A percentile compares a stretch with the other conserved stretches of the same genome.
phyloP scores from a whole-genome alignment of 1,284 basidiomycete species.

The Trichosporon sp. region DNA sequence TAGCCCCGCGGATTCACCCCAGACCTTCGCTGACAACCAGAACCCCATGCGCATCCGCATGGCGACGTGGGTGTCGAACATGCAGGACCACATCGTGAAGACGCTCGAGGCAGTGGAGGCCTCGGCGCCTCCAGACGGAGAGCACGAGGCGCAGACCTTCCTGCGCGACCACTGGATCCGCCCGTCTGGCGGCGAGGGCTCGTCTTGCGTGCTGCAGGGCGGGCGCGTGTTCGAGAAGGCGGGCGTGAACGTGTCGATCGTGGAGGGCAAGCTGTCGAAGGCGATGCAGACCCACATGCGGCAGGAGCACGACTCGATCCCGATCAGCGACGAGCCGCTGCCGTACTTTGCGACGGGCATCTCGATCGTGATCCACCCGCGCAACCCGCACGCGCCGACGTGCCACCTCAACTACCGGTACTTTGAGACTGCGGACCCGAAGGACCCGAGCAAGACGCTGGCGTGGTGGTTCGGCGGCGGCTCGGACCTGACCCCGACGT shows the following conservation, averaged over 20 bases:
- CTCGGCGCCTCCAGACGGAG: slow-evolving; percentile 45
- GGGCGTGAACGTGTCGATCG: slow-evolving; percentile 91
- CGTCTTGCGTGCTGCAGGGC: slow-evolving; percentile 78
- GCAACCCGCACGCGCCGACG: slow-evolving; percentile 86
- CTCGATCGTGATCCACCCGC: slow-evolving; percentile 87
- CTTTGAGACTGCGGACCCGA: slow-evolving; percentile 76
- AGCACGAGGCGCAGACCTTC: slow-evolving; percentile 57
- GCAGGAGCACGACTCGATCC: slow-evolving; percentile 70
- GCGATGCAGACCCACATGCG: slow-evolving; percentile 90
- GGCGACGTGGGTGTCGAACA: slow-evolving; percentile 68
- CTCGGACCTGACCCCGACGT: slow-evolving; percentile 91
- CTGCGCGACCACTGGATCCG: slow-evolving; percentile 84
- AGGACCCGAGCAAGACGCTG: slow-evolving; percentile 55
- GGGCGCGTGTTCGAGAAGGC: slow-evolving; percentile 84
- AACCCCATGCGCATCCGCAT: slow-evolving; percentile 72
- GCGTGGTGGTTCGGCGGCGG: slow-evolving; percentile 99
- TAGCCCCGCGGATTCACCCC: not conserved
- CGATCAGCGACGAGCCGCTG: slow-evolving; percentile 61
- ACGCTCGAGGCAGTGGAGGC: slow-evolving; percentile 77
- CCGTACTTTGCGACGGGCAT: slow-evolving; percentile 94
- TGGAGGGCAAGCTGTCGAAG: slow-evolving; percentile 82
- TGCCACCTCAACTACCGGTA: slow-evolving; percentile 97
- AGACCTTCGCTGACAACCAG: slow-evolving; percentile 25
- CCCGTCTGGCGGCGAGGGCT: slow-evolving; percentile 71
- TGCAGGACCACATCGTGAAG: slow-evolving; percentile 78